Percentiles rank a stretch among this genome's conserved stretches.
Evolutionary conservation across 352 stramenopile species (phyloP).

Genomic region (Phytophthora citricola): DNA sequence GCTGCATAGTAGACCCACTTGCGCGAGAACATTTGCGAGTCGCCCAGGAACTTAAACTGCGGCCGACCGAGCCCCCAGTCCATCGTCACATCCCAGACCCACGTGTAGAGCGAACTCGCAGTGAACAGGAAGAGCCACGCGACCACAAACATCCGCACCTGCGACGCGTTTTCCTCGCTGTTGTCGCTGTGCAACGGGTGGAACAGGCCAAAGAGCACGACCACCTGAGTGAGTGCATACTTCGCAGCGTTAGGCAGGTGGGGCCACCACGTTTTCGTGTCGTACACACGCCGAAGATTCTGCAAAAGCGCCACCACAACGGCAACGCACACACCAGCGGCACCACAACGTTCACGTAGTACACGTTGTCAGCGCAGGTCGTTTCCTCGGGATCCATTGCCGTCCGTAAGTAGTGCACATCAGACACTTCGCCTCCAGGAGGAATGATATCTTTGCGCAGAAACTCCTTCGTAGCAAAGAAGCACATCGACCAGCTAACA

Average conservation of each 20-base stretch:
- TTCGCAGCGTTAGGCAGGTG: conserved; percentile 97
- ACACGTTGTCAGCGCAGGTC: conserved; percentile 76
- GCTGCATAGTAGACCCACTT: conserved; percentile 84
- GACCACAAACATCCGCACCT: conserved; percentile 60
- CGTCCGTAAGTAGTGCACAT: conserved; percentile 21
- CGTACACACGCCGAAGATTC: conserved; percentile 94
- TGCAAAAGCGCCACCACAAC: conserved; percentile 98
- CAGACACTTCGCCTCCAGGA: conserved; percentile 11
- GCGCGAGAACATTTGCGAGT: conserved; percentile 87
- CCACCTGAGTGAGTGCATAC: conserved; percentile 90
- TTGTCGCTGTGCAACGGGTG: conserved; percentile 74
- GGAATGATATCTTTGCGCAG: conserved; percentile 66
- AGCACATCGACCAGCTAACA: conserved; percentile 95
- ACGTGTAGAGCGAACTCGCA: conserved; percentile 81
- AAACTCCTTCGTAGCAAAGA: conserved; percentile 95
- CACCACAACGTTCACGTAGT: conserved; percentile 95
- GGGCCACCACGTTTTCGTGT: conserved; percentile 95
- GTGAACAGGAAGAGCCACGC: conserved; percentile 85
- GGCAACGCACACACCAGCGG: conserved; percentile 95
- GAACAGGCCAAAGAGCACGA: conserved; percentile 88
- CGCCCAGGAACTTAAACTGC: conserved; percentile 79
- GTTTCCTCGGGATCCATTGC: conserved; percentile 20
- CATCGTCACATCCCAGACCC: conserved; percentile 89
- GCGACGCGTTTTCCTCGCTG: conserved; percentile 21
- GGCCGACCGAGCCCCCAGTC: conserved; percentile 85